These are phyloP conservation scores for Leishmania aethiopica DNA, from an alignment of 208 protist genomes.

Conservation along the genomic window DNA sequence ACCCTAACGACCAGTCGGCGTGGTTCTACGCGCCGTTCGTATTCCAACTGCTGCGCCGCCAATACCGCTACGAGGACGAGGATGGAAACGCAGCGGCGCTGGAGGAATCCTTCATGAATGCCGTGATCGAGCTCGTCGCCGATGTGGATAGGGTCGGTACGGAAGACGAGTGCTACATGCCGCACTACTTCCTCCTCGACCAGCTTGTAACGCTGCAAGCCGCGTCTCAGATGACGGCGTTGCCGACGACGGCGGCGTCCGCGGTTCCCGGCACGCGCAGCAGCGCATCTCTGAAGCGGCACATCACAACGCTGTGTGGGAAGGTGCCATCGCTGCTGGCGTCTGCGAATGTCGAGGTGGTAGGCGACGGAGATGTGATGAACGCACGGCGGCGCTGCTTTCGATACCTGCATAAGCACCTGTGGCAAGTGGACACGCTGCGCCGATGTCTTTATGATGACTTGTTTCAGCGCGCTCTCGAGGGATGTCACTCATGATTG, in stretches of 20 bases:
- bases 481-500: background rate
- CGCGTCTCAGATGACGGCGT: background rate
- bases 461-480: constrained; percentile 14
- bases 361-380: background rate
- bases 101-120: constrained; percentile 34
- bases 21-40: constrained; percentile 87
- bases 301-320: background rate
- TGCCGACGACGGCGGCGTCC: background rate
- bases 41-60: constrained; percentile 26
- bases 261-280: background rate
- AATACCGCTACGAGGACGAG: background rate
- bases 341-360: background rate
- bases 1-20: constrained; percentile 86
- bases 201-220: constrained; percentile 25
- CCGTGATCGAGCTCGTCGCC: constrained; percentile 51
- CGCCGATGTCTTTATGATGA: constrained; percentile 43
- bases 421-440: constrained; percentile 35
- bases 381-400: constrained; percentile 4
- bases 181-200: constrained; percentile 59
- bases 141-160: constrained; percentile 48
- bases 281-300: constrained; percentile 8
- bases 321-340: constrained; percentile 13
- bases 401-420: constrained; percentile 26
- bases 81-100: constrained; percentile 23
- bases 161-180: constrained; percentile 53